Evolutionary conservation across 2,329 filamentous ascomycete genomes (phyloP).

Genomic region (Lomentospora prolificans): DNA sequence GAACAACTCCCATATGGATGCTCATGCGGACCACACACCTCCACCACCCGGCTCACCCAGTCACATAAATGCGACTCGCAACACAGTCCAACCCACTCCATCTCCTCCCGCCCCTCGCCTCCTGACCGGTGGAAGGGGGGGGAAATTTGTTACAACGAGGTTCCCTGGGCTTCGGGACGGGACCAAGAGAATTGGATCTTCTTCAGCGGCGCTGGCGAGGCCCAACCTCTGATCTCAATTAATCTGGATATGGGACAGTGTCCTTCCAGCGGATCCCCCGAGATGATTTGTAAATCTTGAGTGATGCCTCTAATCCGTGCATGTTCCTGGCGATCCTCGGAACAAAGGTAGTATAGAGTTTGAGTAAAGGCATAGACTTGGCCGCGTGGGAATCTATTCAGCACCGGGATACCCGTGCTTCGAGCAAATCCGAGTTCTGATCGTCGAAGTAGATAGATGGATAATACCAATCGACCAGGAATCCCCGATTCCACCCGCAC

Average conservation of each 20-base stretch:
- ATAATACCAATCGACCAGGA: neutral
- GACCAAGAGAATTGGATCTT: neutral
- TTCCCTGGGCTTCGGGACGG: neutral
- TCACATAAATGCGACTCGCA: neutral
- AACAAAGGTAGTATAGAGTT: no score
- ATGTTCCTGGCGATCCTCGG: neutral
- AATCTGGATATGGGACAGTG: neutral
- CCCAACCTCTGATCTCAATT: neutral
- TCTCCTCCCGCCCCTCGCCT: neutral
- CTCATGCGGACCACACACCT: neutral
- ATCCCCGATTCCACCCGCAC: no score
- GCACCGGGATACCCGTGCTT: neutral
- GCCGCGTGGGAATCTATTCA: no score
- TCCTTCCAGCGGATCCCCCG: neutral
- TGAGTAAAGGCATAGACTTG: no score
- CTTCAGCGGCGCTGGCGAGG: no score
- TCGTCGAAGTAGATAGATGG: neutral
- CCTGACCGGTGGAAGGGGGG: neutral
- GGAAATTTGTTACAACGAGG: neutral
- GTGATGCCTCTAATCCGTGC: neutral
- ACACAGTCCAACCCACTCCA: neutral
- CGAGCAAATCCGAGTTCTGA: neutral
- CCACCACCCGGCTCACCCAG: neutral
- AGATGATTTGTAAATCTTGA: constrained; percentile 3
- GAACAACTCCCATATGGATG: constrained; percentile 2